phyloP scores from a whole-genome alignment of 805 yeast genomes.

The Lachancea cidri region DNA sequence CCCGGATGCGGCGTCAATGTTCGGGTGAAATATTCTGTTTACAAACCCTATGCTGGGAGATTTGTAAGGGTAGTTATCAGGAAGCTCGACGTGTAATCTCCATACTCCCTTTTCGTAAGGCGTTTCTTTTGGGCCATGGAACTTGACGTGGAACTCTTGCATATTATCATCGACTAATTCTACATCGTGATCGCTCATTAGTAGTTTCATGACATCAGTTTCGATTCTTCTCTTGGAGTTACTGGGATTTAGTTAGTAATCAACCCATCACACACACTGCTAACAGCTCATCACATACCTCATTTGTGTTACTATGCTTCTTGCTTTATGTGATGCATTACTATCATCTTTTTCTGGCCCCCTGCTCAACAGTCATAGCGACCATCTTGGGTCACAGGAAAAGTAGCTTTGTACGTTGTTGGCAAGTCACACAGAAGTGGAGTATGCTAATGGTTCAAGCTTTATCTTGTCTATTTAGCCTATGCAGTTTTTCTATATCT shows the following conservation, averaged over 20 bases:
- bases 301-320: too few species aligned
- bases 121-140: constrained; percentile 80
- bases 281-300: background rate
- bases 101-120: constrained; percentile 89
- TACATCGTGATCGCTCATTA: constrained; percentile 92
- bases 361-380: background rate
- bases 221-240: constrained; percentile 55
- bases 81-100: constrained; percentile 88
- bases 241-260: constrained; percentile 6
- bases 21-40: constrained; percentile 91
- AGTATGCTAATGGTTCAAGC: background rate
- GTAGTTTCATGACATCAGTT: constrained; percentile 89
- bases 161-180: constrained; percentile 72
- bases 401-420: background rate
- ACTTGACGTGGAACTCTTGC: constrained; percentile 82
- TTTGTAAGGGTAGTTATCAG: constrained; percentile 92
- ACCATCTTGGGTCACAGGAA: background rate
- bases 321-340: too few species aligned
- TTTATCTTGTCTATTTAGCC: background rate
- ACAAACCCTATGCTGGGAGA: constrained; percentile 94
- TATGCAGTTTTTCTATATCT: background rate
- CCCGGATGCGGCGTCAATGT: constrained; percentile 86
- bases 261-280: background rate
- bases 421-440: background rate
- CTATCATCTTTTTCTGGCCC: background rate